Percentiles rank a stretch among this genome's conserved stretches.
These are phyloP conservation scores for Gloeostereum incarnatum DNA, from an alignment of 768 basidiomycete species.

Conservation along the genomic window DNA sequence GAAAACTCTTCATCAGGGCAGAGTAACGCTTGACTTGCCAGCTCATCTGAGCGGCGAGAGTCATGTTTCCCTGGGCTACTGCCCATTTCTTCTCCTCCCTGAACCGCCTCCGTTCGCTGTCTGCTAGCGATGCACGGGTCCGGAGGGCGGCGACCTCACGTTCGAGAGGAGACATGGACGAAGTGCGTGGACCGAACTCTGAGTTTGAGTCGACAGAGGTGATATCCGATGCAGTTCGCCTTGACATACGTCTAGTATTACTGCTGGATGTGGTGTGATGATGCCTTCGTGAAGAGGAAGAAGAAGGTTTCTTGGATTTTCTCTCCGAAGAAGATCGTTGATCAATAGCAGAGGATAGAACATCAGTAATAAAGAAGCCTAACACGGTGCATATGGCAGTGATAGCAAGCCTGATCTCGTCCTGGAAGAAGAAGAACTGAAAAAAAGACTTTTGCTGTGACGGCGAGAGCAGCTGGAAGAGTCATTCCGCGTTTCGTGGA, in stretches of 20 bases:
- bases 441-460: slow-evolving; percentile 53
- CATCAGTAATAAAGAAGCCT: slow-evolving; percentile 63
- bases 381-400: slow-evolving; percentile 60
- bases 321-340: slow-evolving; percentile 24
- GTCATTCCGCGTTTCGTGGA: slow-evolving; percentile 45
- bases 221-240: slow-evolving; percentile 37
- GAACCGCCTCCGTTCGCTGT: slow-evolving; percentile 73
- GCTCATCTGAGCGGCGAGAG: slow-evolving; percentile 70
- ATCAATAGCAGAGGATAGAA: slow-evolving; percentile 59
- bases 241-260: slow-evolving; percentile 8
- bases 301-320: slow-evolving; percentile 12
- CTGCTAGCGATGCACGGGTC: slow-evolving; percentile 71
- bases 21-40: slow-evolving; percentile 81
- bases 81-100: slow-evolving; percentile 90
- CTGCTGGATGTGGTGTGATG: slow-evolving; percentile 3
- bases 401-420: slow-evolving; percentile 44
- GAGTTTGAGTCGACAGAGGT: slow-evolving; percentile 67
- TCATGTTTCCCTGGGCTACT: slow-evolving; percentile 62
- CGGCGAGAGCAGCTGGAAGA: slow-evolving; percentile 45
- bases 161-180: slow-evolving; percentile 54
- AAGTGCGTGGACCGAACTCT: slow-evolving; percentile 49
- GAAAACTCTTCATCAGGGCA: slow-evolving; percentile 72
- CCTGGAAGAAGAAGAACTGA: slow-evolving; percentile 50
- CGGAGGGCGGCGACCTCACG: slow-evolving; percentile 70
- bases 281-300: slow-evolving; percentile 7